These are phyloP conservation scores for Anethum foeniculum DNA, from an alignment of 140 eudicot genomes.

Conservation along the genomic window DNA sequence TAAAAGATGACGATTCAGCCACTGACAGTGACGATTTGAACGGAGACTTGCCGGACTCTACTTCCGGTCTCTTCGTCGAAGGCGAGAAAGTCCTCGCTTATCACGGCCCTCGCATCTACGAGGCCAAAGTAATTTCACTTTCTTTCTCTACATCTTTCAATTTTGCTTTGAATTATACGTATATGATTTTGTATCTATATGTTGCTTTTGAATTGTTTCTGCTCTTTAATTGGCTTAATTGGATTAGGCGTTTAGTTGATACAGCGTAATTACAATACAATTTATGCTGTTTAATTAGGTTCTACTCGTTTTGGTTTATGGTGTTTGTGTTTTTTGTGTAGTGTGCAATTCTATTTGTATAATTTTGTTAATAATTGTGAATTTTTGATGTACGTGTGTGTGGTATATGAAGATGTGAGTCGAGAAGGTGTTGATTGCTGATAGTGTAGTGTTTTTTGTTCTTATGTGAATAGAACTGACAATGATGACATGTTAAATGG, in stretches of 20 bases:
- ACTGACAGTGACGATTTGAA: slow-evolving; percentile 59
- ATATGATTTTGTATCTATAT: neutral
- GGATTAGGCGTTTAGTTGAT: neutral
- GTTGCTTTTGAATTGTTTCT: neutral
- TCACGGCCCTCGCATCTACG: slow-evolving; percentile 94
- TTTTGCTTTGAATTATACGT: neutral
- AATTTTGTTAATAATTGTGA: neutral
- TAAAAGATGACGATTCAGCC: slow-evolving; percentile 57
- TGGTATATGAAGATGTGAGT: neutral
- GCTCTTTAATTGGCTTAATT: neutral
- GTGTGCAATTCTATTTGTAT: neutral
- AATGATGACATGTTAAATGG: neutral
- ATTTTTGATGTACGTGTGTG: neutral
- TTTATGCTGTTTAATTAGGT: neutral
- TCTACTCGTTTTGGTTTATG: neutral
- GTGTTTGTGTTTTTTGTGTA: neutral
- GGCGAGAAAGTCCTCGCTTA: slow-evolving; percentile 91
- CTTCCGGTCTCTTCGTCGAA: slow-evolving; percentile 38
- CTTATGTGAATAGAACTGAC: neutral
- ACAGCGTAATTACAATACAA: neutral
- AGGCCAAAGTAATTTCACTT: slow-evolving; percentile 61
- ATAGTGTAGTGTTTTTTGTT: neutral
- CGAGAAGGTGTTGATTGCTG: neutral
- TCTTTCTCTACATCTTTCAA: slow-evolving; percentile 13
- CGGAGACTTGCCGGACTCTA: slow-evolving; percentile 46